Conservation (phyloP, 768 basidiomycete genomes). For the Russula virescens region DNA sequence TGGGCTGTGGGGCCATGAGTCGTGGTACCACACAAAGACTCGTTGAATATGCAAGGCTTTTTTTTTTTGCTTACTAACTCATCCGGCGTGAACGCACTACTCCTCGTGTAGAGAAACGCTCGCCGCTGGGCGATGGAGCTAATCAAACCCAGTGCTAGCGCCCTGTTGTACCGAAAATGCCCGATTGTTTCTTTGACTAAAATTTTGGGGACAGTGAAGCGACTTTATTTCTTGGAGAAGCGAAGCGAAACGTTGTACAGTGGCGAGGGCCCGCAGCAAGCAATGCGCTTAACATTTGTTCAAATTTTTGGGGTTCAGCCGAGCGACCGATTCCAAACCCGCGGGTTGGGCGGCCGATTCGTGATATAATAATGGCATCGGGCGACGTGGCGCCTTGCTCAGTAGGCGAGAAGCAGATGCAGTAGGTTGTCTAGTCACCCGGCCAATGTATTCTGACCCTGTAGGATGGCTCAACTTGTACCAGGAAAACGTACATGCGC, state of each 20-base stretch:
- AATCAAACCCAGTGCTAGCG: no score
- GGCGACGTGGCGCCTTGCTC: background rate
- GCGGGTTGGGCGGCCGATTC: background rate
- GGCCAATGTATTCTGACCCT: no score
- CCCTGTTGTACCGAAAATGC: no score
- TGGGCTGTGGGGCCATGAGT: background rate
- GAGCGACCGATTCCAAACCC: background rate
- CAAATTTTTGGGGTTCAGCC: background rate
- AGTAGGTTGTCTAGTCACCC: background rate
- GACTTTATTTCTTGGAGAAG: no score
- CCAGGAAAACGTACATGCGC: background rate
- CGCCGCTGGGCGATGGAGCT: no score
- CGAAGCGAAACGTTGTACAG: background rate
- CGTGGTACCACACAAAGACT: background rate
- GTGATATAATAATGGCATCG: background rate
- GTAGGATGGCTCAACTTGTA: background rate
- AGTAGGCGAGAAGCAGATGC: background rate
- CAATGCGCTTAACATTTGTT: background rate
- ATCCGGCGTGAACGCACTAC: background rate
- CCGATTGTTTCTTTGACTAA: no score
- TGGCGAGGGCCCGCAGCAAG: background rate
- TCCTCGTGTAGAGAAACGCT: no score
- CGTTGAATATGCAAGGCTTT: no score
- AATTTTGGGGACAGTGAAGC: no score
- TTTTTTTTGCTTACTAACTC: constrained; percentile 1